Conservation (phyloP, 345 rosid species). For the Nephelium lappaceum region DNA sequence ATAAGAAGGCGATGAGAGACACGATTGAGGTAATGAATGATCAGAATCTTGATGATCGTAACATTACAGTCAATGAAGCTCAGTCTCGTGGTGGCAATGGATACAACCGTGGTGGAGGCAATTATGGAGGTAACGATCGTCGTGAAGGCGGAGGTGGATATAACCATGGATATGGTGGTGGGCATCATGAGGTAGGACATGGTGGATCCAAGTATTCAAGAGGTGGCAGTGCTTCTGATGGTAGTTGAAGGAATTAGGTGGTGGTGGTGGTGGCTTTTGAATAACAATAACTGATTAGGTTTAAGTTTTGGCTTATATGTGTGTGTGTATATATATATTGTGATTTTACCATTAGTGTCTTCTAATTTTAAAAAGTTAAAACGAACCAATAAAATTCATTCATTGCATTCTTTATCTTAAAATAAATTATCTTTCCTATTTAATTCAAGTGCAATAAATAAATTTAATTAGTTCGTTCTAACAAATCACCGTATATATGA, state of each 20-base stretch:
- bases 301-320: too few relatives aligned
- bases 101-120: slow-evolving; percentile 41
- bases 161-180: slow-evolving; percentile 28
- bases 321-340: too few relatives aligned
- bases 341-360: too few relatives aligned
- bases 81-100: slow-evolving; percentile 71
- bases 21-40: slow-evolving; percentile 93
- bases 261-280: too few relatives aligned
- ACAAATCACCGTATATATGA: too few relatives aligned
- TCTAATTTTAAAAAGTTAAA: too few relatives aligned
- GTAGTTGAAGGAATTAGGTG: slow-evolving; percentile 59
- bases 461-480: too few relatives aligned
- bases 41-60: slow-evolving; percentile 78
- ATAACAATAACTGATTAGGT: too few relatives aligned
- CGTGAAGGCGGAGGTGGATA: slow-evolving; percentile 4
- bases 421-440: too few relatives aligned
- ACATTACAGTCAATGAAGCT: slow-evolving; percentile 80
- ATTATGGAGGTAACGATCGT: slow-evolving; percentile 45
- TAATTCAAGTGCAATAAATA: too few relatives aligned
- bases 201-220: slow-evolving; percentile 56
- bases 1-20: slow-evolving; percentile 73
- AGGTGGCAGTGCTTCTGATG: slow-evolving; percentile 54
- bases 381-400: too few relatives aligned
- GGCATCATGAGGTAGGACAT: neutral
- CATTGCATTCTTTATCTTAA: too few relatives aligned